Percentiles rank a stretch among this genome's conserved stretches.
Conservation (phyloP, 202 grass and related monocot species). For the Saccharum hybrid region DNA sequence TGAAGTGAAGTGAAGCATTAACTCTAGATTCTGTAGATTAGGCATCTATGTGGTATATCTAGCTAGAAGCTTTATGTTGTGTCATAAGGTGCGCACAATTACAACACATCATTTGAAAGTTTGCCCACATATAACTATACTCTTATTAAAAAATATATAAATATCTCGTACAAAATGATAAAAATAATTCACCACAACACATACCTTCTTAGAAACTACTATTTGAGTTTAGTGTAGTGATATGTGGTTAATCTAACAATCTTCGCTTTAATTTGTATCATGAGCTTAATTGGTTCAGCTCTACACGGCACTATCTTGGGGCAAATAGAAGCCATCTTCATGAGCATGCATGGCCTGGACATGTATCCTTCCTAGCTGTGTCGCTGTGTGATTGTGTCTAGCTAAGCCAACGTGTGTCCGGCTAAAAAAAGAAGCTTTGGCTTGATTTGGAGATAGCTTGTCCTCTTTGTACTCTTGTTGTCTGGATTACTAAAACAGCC, state of each 20-base stretch:
- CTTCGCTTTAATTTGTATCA: not conserved
- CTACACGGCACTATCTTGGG: not conserved
- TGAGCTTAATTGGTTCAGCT: not conserved
- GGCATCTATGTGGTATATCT: no score
- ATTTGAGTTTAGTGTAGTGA: not conserved
- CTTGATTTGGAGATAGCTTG: slow-evolving; percentile 17
- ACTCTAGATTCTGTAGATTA: not conserved
- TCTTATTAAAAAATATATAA: no score
- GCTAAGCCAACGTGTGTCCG: slow-evolving; percentile 3
- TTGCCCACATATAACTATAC: not conserved
- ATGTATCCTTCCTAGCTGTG: not conserved
- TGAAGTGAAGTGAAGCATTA: not conserved
- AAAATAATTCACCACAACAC: not conserved
- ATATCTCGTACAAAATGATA: not conserved
- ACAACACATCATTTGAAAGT: not conserved
- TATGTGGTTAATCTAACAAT: not conserved
- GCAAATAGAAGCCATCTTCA: not conserved
- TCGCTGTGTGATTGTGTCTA: not conserved
- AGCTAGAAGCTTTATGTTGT: not conserved
- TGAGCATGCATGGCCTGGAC: not conserved
- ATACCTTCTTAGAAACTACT: not conserved
- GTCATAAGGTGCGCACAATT: no score
- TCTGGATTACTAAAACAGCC: slow-evolving; percentile 18
- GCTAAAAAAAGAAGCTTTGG: not conserved
- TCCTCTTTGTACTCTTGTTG: slow-evolving; percentile 17